Base-by-base conservation (phyloP, 148 eudicot genomes). In the Drosera capensis region DNA sequence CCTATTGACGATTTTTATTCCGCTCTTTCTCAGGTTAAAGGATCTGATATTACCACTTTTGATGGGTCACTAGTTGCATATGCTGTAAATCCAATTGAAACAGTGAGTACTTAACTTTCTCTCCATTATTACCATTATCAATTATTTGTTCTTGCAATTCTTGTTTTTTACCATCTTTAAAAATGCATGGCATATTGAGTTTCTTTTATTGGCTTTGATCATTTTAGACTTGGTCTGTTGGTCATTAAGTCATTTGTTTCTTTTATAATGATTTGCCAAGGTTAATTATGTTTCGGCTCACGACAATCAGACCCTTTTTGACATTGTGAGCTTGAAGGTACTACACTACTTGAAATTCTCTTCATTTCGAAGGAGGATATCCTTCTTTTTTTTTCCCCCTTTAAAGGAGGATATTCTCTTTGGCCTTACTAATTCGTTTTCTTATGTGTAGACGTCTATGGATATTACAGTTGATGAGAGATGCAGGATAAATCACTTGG, bases 211-310 rank as follows among this genome's bases (percentile, higher is more conserved):
- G n/a, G n/a, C n/a, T n/a, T n/a, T n/a, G n/a, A n/a, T n/a, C n/a
- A n/a, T n/a, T n/a, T n/a, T n/a, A n/a, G n/a, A n/a, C n/a, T n/a
- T n/a, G n/a, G n/a, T n/a, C n/a, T n/a, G n/a, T n/a, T n/a, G n/a
- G n/a, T n/a, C n/a, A n/a, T n/a, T n/a, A n/a, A n/a, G 5, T 34
- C 38, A 2, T 2, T 5, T 34, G 2, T 8, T 34, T 23, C 26
- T 16, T 31, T 44, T 46, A n/a, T 39, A 19, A 20, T 21, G 26
- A 3, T 61, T 74, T 46, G 55, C 55, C 70, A 84, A 34, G 99
- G 62, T 90, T 45, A 92, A 92, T 62, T 92, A 92, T 66, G 88
- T 72, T 37, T 92, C 99, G 28, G 99, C 99, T 70, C 95, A 92
- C 71, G 99, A 92, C 68, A 92, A 85, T 43, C 82, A 85, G 65